Percentiles rank a stretch among this genome's conserved stretches.
Conservation (phyloP, 2,329 filamentous ascomycete genomes). For the Xylariaceae sp. region DNA sequence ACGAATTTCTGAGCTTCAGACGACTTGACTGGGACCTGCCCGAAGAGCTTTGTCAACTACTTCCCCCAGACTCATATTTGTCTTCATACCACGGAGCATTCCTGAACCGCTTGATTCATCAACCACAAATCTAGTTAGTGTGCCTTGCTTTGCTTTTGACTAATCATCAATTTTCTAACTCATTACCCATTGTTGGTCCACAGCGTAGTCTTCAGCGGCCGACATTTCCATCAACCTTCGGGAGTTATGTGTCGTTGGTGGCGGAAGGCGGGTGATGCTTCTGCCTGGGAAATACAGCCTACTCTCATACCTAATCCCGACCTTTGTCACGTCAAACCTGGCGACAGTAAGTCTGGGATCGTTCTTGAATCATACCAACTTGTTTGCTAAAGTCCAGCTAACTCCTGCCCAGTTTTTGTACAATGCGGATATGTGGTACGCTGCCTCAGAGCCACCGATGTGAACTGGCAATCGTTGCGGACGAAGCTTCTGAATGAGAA, state of each 20-base stretch:
- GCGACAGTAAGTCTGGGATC: background rate
- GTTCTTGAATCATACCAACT: background rate
- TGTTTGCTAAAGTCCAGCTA: background rate
- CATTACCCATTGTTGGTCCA: background rate
- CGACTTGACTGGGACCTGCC: background rate
- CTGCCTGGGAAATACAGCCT: too few relatives aligned
- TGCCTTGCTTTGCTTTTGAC: background rate
- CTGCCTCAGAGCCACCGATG: background rate
- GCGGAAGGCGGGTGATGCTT: too few relatives aligned
- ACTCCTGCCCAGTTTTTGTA: background rate
- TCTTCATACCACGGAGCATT: background rate
- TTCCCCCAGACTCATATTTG: too few relatives aligned
- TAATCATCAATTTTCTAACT: background rate
- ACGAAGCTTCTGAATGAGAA: background rate
- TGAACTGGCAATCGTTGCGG: background rate
- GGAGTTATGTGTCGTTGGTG: background rate
- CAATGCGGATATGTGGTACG: background rate
- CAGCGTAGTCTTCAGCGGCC: background rate
- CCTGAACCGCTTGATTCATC: background rate
- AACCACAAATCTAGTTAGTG: background rate
- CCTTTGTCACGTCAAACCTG: background rate
- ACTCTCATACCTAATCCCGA: background rate
- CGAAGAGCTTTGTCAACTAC: background rate
- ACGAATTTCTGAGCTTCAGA: background rate
- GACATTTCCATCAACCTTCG: too few relatives aligned